phyloP scores from a whole-genome alignment of 1,139 yeast genomes.

The Arxiozyma heterogenica region DNA sequence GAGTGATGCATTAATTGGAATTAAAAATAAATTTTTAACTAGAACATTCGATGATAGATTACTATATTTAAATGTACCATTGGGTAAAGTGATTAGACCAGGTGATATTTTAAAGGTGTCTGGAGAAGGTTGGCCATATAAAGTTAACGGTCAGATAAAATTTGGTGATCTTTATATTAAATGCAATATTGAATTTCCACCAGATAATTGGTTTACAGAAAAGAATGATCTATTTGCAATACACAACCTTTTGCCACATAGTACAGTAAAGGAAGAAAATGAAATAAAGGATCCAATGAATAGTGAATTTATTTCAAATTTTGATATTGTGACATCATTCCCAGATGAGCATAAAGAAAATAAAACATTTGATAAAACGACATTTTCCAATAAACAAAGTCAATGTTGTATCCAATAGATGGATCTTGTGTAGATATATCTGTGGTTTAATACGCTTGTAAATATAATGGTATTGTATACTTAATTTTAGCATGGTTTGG shows the following conservation, averaged over 20 bases:
- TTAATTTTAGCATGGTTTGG: neutral
- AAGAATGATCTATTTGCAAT: conserved; percentile 48
- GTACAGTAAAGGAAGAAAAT: neutral
- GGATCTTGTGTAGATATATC: neutral
- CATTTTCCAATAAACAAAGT: too few relatives aligned
- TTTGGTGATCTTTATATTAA: conserved; percentile 71
- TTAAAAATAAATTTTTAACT: conserved; percentile 35
- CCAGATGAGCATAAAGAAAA: conserved; percentile 7
- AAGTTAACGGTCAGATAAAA: conserved; percentile 25
- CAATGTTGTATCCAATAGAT: conserved; percentile 1
- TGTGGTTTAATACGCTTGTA: neutral
- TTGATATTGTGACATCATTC: conserved; percentile 16
- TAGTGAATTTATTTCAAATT: conserved; percentile 15
- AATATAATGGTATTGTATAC: neutral
- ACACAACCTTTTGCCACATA: conserved; percentile 46
- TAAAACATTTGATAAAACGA: neutral
- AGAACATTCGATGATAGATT: conserved; percentile 78
- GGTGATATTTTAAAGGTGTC: conserved; percentile 57
- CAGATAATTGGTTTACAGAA: conserved; percentile 70
- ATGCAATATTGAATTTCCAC: conserved; percentile 71
- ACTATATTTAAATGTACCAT: conserved; percentile 52
- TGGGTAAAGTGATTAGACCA: conserved; percentile 75
- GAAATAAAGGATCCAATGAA: conserved; percentile 16
- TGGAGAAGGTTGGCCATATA: conserved; percentile 82
- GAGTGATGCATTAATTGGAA: conserved; percentile 52